Percentiles rank a stretch among this genome's conserved stretches.
Evolutionary conservation across 73 alveolate species (phyloP).

Genomic region (Blepharisma stoltei): DNA sequence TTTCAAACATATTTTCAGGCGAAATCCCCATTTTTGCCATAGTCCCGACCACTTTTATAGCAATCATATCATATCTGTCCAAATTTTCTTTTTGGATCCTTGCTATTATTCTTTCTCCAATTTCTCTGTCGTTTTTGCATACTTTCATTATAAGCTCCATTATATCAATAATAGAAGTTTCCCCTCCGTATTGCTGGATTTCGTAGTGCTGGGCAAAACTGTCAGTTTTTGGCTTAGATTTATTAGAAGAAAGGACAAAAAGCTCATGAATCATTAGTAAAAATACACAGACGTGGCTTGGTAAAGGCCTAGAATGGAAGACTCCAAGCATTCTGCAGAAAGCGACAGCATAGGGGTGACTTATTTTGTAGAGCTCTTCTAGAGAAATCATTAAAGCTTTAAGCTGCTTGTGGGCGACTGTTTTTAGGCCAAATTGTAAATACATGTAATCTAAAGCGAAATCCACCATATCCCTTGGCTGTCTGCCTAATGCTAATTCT

Average conservation of each 20-base stretch:
- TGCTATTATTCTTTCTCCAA: background rate
- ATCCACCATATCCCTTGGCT: background rate
- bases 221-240: background rate
- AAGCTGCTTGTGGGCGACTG: background rate
- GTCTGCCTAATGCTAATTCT: background rate
- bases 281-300: background rate
- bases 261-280: background rate
- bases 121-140: background rate
- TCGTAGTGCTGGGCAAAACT: background rate
- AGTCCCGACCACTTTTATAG: background rate
- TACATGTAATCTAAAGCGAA: background rate
- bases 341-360: background rate
- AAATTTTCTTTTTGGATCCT: background rate
- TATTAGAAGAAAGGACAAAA: background rate
- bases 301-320: slow-evolving; percentile 13
- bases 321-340: slow-evolving; percentile 1
- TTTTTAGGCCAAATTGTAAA: slow-evolving; percentile 5
- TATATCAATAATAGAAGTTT: background rate
- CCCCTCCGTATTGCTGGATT: slow-evolving; percentile 6
- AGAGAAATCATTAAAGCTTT: background rate
- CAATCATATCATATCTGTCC: background rate
- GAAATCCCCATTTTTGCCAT: background rate
- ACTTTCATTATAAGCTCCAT: background rate
- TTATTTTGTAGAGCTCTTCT: slow-evolving; percentile 14
- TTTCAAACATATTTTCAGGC: background rate